phyloP scores from a whole-genome alignment of 148 eudicot genomes.

The Camellia lanceoleosa region DNA sequence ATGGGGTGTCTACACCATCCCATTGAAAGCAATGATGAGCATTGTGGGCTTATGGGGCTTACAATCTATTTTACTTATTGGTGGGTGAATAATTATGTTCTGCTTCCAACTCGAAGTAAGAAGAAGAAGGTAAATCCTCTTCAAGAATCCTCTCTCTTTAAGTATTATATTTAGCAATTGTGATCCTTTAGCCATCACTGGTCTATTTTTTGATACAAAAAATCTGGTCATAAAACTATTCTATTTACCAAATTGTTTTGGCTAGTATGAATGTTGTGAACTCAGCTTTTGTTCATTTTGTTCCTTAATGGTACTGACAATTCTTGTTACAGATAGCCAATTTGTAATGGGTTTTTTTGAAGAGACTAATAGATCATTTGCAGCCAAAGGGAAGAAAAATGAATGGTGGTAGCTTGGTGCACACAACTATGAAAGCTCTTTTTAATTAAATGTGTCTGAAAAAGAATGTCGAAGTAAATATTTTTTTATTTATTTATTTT shows the following conservation, averaged over 20 bases:
- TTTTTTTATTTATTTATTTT: no score
- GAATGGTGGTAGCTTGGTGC: conserved; percentile 43
- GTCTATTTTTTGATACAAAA: background rate
- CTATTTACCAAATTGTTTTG: background rate
- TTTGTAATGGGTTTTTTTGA: conserved; percentile 22
- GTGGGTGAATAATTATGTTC: conserved; percentile 91
- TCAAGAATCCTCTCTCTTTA: background rate
- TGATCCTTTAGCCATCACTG: background rate
- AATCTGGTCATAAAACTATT: background rate
- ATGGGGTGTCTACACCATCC: conserved; percentile 29
- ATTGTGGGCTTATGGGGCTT: conserved; percentile 82
- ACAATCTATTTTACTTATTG: conserved; percentile 77
- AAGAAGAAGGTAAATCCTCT: conserved; percentile 80
- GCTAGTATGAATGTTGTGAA: no score
- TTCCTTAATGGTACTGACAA: conserved; percentile 17
- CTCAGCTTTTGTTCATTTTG: background rate
- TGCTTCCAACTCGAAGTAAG: conserved; percentile 78
- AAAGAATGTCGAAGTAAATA: no score
- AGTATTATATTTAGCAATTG: background rate
- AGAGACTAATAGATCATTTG: conserved; percentile 47
- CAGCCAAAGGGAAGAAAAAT: conserved; percentile 39
- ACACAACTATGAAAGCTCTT: conserved; percentile 13
- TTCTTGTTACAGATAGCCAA: conserved; percentile 42
- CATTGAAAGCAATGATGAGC: conserved; percentile 96
- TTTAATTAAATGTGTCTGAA: conserved; percentile 4